These are phyloP conservation scores for Chaetomium cochliodes DNA, from an alignment of 495 filamentous ascomycete genomes.

Conservation along the genomic window DNA sequence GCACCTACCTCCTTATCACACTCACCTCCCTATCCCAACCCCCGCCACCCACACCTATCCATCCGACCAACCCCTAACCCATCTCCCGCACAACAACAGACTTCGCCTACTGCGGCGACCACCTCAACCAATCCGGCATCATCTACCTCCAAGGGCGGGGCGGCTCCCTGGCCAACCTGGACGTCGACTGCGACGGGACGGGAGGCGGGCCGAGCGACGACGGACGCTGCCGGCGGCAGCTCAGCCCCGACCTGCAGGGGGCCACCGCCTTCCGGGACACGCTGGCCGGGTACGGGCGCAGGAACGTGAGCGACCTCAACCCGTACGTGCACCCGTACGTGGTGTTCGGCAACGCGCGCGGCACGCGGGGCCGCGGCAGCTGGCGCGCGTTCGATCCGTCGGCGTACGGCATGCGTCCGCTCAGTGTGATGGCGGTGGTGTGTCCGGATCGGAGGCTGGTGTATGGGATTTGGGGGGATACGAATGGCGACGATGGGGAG, in stretches of 20 bases:
- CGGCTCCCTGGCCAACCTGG: constrained; percentile 53
- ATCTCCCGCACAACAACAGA: constrained; percentile 15
- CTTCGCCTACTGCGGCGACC: constrained; percentile 44
- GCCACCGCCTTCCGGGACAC: constrained; percentile 55
- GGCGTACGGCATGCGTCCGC: constrained; percentile 51
- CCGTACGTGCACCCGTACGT: constrained; percentile 64
- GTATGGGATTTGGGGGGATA: constrained; percentile 68
- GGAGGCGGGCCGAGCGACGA: constrained; percentile 43
- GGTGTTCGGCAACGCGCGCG: constrained; percentile 60
- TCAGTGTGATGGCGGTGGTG: constrained; percentile 64
- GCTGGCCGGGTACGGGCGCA: constrained; percentile 36
- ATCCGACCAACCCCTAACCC: not conserved
- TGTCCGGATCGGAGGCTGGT: constrained; percentile 57
- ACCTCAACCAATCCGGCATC: constrained; percentile 30
- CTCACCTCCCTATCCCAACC: not conserved
- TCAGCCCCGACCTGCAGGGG: constrained; percentile 52
- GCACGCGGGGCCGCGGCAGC: constrained; percentile 24
- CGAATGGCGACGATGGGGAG: constrained; percentile 53
- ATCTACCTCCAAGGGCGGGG: constrained; percentile 40
- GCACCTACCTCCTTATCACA: not conserved
- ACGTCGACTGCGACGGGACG: constrained; percentile 66
- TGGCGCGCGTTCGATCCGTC: constrained; percentile 52
- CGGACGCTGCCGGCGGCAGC: constrained; percentile 44
- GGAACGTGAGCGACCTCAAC: constrained; percentile 56
- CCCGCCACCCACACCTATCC: no score